Conservation (phyloP, 176 grass and related monocot genomes). For the Eremochloa ophiuroides region DNA sequence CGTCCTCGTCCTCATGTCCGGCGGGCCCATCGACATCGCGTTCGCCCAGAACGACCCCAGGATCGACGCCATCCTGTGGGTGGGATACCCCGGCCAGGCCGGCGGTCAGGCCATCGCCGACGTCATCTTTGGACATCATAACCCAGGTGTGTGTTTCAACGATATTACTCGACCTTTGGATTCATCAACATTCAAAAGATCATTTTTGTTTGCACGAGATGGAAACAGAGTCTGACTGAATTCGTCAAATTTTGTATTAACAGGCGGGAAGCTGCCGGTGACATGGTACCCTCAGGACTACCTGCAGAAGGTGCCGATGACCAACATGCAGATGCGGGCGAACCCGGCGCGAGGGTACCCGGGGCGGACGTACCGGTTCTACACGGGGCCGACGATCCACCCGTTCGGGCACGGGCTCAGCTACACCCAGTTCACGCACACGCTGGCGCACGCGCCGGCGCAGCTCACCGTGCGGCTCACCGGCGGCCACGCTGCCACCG, state of each 20-base stretch:
- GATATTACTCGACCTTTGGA: too few relatives aligned
- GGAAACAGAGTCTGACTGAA: not conserved
- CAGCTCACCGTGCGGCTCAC: conserved; percentile 48
- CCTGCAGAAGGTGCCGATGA: conserved; percentile 66
- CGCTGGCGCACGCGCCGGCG: conserved; percentile 40
- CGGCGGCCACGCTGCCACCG: conserved; percentile 10
- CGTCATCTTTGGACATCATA: conserved; percentile 63
- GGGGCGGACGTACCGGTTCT: conserved; percentile 78
- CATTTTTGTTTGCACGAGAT: not conserved
- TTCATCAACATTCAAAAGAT: too few relatives aligned
- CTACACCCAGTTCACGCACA: conserved; percentile 74
- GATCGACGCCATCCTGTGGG: conserved; percentile 64
- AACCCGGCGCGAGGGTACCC: conserved; percentile 50
- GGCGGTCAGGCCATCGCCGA: conserved; percentile 80
- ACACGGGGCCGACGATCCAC: conserved; percentile 66
- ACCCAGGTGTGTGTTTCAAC: conserved; percentile 60
- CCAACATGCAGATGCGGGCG: conserved; percentile 80
- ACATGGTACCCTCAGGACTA: conserved; percentile 87
- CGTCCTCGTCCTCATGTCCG: conserved; percentile 64
- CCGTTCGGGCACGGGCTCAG: conserved; percentile 71
- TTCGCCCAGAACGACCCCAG: conserved; percentile 56
- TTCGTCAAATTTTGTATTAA: not conserved
- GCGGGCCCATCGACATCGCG: conserved; percentile 58
- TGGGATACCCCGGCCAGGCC: conserved; percentile 72
- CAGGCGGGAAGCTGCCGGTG: conserved; percentile 83